These are phyloP conservation scores for Ramaria sp. DNA, from an alignment of 768 basidiomycete genomes.

Conservation along the genomic window DNA sequence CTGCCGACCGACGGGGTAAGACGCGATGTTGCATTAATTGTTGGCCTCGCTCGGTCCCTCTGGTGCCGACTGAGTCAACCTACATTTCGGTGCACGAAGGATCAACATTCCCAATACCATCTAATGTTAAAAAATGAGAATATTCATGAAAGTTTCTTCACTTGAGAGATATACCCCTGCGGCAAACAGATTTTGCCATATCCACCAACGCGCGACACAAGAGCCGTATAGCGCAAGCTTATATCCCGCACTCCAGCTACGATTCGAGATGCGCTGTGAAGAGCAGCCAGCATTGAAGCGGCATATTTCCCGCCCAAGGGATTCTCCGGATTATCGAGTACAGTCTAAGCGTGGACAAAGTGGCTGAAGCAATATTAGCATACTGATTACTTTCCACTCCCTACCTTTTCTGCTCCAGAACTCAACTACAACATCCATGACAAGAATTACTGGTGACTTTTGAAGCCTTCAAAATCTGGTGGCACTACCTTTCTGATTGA, in stretches of 20 bases:
- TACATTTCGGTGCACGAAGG: slow-evolving; percentile 34
- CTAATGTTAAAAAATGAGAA: slow-evolving; percentile 15
- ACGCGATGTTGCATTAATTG: slow-evolving; percentile 35
- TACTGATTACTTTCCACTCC: no score
- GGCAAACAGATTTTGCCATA: slow-evolving; percentile 41
- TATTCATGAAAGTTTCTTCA: background rate
- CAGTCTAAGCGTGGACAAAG: slow-evolving; percentile 35
- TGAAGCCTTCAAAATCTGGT: no score
- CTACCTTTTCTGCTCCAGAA: no score
- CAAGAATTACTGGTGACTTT: no score
- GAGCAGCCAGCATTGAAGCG: slow-evolving; percentile 34
- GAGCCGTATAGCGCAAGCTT: slow-evolving; percentile 25
- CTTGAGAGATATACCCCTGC: slow-evolving; percentile 30
- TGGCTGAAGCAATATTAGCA: no score
- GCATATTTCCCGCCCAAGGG: slow-evolving; percentile 35
- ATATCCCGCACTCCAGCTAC: slow-evolving; percentile 30
- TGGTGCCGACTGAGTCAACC: slow-evolving; percentile 29
- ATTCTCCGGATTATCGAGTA: slow-evolving; percentile 28
- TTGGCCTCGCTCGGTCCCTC: slow-evolving; percentile 27
- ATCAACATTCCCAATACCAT: slow-evolving; percentile 37
- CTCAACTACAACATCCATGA: no score
- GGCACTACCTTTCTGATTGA: no score
- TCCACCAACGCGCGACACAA: slow-evolving; percentile 33
- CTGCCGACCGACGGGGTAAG: slow-evolving; percentile 24
- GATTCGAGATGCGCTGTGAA: slow-evolving; percentile 33